Conservation (phyloP, 495 filamentous ascomycete species). For the Penicillium canariense region DNA sequence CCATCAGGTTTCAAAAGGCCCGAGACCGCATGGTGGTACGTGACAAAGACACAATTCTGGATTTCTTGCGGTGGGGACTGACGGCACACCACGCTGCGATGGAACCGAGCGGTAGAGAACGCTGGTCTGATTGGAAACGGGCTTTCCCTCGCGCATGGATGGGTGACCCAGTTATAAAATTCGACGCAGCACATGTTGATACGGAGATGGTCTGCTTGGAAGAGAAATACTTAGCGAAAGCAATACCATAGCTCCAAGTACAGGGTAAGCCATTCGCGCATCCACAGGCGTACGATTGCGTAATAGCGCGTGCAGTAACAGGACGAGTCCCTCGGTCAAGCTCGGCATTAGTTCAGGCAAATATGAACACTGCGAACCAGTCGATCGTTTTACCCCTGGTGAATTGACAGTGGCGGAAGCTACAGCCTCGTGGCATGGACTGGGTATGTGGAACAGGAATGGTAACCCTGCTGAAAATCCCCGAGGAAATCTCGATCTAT, state of each 20-base stretch:
- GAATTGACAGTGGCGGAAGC: conserved; percentile 13
- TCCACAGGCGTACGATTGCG: no score
- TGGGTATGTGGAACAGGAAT: conserved; percentile 1
- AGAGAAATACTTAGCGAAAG: no score
- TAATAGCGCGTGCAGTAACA: not conserved
- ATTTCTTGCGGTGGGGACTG: not conserved
- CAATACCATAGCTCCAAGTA: no score
- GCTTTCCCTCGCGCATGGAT: not conserved
- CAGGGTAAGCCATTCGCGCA: no score
- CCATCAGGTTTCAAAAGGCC: not conserved
- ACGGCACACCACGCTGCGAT: conserved; percentile 7
- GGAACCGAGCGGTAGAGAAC: not conserved
- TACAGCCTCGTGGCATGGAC: conserved; percentile 13
- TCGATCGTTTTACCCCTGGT: conserved; percentile 1
- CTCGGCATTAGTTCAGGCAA: no score
- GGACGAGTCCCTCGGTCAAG: not conserved
- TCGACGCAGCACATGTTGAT: no score
- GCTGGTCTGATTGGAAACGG: not conserved
- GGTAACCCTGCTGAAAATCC: not conserved
- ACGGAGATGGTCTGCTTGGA: no score
- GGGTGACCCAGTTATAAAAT: no score
- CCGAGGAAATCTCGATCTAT: conserved; percentile 2
- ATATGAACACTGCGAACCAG: not conserved
- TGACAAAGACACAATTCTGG: conserved; percentile 1
- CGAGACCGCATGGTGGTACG: conserved; percentile 8